Conservation (phyloP, 2,329 filamentous ascomycete species). For the Pseudogymnoascus sp. region DNA sequence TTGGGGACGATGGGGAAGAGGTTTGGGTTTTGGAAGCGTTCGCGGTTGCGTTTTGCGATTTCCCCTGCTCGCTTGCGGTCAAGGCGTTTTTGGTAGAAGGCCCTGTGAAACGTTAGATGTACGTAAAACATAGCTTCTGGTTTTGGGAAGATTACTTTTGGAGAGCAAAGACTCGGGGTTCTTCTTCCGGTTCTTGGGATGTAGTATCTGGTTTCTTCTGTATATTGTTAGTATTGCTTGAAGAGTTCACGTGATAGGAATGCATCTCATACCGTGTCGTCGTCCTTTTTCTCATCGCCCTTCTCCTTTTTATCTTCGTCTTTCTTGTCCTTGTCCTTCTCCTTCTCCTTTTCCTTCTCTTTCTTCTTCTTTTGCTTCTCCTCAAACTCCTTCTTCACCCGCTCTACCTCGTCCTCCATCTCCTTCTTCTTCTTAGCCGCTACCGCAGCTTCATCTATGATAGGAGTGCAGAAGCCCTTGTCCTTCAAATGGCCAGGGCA, state of each 20-base stretch:
- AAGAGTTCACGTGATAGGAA: slow-evolving; percentile 25
- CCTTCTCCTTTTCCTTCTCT: slow-evolving; percentile 59
- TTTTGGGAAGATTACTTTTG: slow-evolving; percentile 54
- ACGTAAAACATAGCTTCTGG: neutral
- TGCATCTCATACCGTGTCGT: slow-evolving; percentile 30
- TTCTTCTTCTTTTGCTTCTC: slow-evolving; percentile 66
- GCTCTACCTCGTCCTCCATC: slow-evolving; percentile 57
- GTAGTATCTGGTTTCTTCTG: slow-evolving; percentile 21
- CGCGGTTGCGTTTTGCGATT: slow-evolving; percentile 70
- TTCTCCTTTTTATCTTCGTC: slow-evolving; percentile 35
- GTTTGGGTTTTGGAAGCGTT: slow-evolving; percentile 68
- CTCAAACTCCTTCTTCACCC: slow-evolving; percentile 62
- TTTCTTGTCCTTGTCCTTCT: slow-evolving; percentile 41
- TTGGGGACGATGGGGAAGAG: slow-evolving; percentile 83
- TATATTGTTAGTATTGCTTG: neutral
- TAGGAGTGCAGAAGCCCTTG: slow-evolving; percentile 68
- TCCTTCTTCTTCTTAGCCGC: slow-evolving; percentile 56
- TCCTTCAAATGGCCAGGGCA: slow-evolving; percentile 81
- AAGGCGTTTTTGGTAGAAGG: slow-evolving; percentile 80
- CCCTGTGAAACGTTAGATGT: slow-evolving; percentile 39
- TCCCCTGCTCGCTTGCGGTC: slow-evolving; percentile 73
- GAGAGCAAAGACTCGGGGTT: slow-evolving; percentile 74
- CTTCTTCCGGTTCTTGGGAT: slow-evolving; percentile 43
- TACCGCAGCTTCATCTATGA: slow-evolving; percentile 60
- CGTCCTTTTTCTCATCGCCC: slow-evolving; percentile 37